phyloP scores from a whole-genome alignment of 2,329 filamentous ascomycete genomes.

The Cercospora sp. region DNA sequence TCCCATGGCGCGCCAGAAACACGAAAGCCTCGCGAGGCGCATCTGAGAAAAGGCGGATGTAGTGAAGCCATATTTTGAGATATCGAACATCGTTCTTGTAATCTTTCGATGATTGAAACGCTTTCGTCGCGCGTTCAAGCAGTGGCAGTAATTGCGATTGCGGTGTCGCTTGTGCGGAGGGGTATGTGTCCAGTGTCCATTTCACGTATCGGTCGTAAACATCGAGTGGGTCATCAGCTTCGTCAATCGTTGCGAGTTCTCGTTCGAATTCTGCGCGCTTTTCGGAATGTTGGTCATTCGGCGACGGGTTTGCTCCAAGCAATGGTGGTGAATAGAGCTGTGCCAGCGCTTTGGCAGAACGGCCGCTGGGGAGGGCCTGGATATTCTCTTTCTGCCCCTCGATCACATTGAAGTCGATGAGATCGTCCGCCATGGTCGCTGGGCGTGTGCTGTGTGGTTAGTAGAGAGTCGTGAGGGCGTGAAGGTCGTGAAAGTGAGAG shows the following conservation, averaged over 20 bases:
- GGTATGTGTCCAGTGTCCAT: slow-evolving; percentile 95
- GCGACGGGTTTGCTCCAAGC: slow-evolving; percentile 42
- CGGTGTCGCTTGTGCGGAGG: slow-evolving; percentile 85
- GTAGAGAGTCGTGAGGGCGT: slow-evolving; percentile 3
- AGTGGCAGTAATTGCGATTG: slow-evolving; percentile 87
- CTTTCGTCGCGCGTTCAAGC: slow-evolving; percentile 88
- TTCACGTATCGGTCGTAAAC: slow-evolving; percentile 95
- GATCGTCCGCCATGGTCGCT: slow-evolving; percentile 43
- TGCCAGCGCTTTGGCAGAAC: slow-evolving; percentile 86
- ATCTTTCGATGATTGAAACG: slow-evolving; percentile 79
- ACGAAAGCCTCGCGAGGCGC: slow-evolving; percentile 90
- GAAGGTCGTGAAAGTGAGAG: not conserved
- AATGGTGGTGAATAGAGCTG: slow-evolving; percentile 67
- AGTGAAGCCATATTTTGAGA: slow-evolving; percentile 88
- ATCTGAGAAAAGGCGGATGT: slow-evolving; percentile 90
- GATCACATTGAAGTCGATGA: slow-evolving; percentile 79
- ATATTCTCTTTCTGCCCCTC: slow-evolving; percentile 98
- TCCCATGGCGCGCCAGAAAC: slow-evolving; percentile 82
- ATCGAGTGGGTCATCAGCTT: slow-evolving; percentile 93
- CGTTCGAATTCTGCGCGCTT: slow-evolving; percentile 82
- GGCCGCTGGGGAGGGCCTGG: slow-evolving; percentile 80
- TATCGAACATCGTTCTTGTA: slow-evolving; percentile 97
- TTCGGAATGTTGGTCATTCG: slow-evolving; percentile 74
- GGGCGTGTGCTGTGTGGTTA: slow-evolving; percentile 12
- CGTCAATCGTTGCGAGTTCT: slow-evolving; percentile 73